Evolutionary conservation across 2,329 filamentous ascomycete genomes (phyloP).

Genomic region (Arachnomyces sp.): DNA sequence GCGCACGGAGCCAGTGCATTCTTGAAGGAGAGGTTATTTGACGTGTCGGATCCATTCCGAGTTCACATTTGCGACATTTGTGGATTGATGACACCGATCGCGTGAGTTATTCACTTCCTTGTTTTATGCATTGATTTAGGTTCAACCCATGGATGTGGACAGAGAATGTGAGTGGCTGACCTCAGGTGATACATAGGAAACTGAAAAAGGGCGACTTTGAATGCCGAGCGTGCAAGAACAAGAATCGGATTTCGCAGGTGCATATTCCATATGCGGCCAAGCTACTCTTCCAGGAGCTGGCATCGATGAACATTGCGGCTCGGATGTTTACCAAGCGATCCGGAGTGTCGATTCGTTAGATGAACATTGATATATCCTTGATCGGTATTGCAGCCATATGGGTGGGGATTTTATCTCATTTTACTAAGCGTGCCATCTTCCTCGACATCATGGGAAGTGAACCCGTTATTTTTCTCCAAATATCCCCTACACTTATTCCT

Average conservation of each 20-base stretch:
- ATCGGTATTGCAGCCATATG: not conserved
- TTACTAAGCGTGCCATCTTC: not conserved
- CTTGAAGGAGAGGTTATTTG: slow-evolving; percentile 93
- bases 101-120: slow-evolving; percentile 59
- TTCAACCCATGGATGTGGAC: slow-evolving; percentile 10
- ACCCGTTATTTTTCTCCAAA: no score
- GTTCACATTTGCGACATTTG: slow-evolving; percentile 99
- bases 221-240: slow-evolving; percentile 96
- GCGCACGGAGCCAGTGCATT: slow-evolving; percentile 96
- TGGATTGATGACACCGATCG: slow-evolving; percentile 96
- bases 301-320: slow-evolving; percentile 96
- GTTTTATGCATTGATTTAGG: slow-evolving; percentile 23
- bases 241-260: slow-evolving; percentile 95
- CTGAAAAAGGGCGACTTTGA: slow-evolving; percentile 94
- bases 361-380: slow-evolving; percentile 4
- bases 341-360: slow-evolving; percentile 35
- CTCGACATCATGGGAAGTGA: no score
- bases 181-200: slow-evolving; percentile 50
- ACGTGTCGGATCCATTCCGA: slow-evolving; percentile 95
- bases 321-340: slow-evolving; percentile 82
- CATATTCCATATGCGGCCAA: slow-evolving; percentile 98
- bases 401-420: not conserved
- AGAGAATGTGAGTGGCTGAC: slow-evolving; percentile 4
- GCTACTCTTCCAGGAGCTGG: slow-evolving; percentile 94
- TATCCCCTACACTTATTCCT: not conserved